phyloP scores from a whole-genome alignment of 2,329 filamentous ascomycete species.

The Arachnomyces sp. region DNA sequence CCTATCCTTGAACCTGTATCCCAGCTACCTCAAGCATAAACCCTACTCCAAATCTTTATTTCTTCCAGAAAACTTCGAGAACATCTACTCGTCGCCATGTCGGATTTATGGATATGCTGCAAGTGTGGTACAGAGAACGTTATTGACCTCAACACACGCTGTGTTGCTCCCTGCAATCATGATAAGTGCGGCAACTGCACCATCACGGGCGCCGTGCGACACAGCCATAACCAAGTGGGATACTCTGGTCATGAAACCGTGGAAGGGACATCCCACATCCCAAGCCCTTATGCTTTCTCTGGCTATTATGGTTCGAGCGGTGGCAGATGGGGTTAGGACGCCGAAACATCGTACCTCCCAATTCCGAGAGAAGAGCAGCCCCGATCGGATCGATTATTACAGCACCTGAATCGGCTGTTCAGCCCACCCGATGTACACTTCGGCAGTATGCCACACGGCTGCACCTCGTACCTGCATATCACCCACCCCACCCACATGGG shows the following conservation, averaged over 20 bases:
- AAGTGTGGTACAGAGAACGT: conserved; percentile 14
- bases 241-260: neutral
- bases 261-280: conserved; percentile 5
- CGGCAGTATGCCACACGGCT: too few relatives aligned
- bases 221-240: neutral
- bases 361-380: too few relatives aligned
- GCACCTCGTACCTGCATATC: too few relatives aligned
- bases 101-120: conserved; percentile 20
- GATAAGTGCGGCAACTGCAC: conserved; percentile 7
- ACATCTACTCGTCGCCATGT: neutral
- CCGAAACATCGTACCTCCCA: too few relatives aligned
- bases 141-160: conserved; percentile 12
- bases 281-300: conserved; percentile 11
- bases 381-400: too few relatives aligned
- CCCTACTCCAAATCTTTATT: too few relatives aligned
- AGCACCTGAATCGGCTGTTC: too few relatives aligned
- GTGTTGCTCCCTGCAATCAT: conserved; percentile 11
- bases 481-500: too few relatives aligned
- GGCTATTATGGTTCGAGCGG: neutral
- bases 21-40: too few relatives aligned
- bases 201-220: neutral
- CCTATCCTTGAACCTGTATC: too few relatives aligned
- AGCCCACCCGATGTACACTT: too few relatives aligned
- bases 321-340: too few relatives aligned
- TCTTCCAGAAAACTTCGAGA: neutral